Base-by-base conservation (phyloP, 108 stramenopile species). In the Epipyxis sp. region DNA sequence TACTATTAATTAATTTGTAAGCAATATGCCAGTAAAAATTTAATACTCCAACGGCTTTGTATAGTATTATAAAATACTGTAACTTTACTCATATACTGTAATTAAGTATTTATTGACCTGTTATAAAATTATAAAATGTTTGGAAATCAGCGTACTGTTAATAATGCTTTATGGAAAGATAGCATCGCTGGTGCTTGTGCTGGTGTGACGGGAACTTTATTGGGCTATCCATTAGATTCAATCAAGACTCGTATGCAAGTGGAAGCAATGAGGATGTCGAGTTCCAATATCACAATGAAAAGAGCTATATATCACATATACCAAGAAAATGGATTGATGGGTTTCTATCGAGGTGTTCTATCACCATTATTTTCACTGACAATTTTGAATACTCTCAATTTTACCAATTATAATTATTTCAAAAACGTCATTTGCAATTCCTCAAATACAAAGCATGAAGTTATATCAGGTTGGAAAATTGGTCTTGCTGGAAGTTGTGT, bases 211-310 rank as follows among this genome's bases (percentile, higher is more conserved):
- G 94, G 94, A 20, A 95, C 94, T 41, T 80, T 95, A 13, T 88
- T 95, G 58, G 94, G 94, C 6, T 95, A 90, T 80, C 94, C 94
- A 10, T 86, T 94, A 27, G 91, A 92, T 76, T 62, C 86, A 34
- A 84, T 87, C 27, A 89, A 89, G 77, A 89, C 88, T 42, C 43
- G 80, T 59, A 69, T 79, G 74, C 77, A 82, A 40, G n/a, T n/a
- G n/a, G n/a, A n/a, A n/a, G n/a, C n/a, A n/a, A n/a, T n/a, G n/a
- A n/a, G n/a, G n/a, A n/a, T n/a, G n/a, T n/a, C n/a, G n/a, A 71
- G 79, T n/a, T n/a, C 40, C 42, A 77, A 40, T 43, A 40, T n/a
- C 13, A 44, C 44, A 13, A 43, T 54, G 10, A 32, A 3, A n/a
- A 3, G 10, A 37, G 42, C 25, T 6, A 37, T 34, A 37, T 6